A percentile compares a stretch with the other conserved stretches of the same genome.
phyloP scores from a whole-genome alignment of 2,329 filamentous ascomycete species.

The Lanzia echinophila region DNA sequence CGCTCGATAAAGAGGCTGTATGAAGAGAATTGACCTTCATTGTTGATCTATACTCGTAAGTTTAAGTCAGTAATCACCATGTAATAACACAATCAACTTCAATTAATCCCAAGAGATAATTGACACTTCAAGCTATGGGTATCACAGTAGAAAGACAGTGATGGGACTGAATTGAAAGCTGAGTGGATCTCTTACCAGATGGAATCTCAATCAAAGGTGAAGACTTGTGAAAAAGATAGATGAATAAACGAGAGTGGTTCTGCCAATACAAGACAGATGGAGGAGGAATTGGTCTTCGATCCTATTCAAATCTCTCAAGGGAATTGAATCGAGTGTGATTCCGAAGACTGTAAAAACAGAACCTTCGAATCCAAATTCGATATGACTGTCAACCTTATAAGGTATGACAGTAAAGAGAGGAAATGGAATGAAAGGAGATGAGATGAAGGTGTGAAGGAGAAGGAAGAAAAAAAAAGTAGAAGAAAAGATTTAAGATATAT shows the following conservation, averaged over 20 bases:
- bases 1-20: slow-evolving; percentile 15
- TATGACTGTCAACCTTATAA: too few species aligned
- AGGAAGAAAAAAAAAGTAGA: not conserved
- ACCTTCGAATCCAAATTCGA: too few species aligned
- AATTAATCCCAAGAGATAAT: not conserved
- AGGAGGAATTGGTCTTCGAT: not conserved
- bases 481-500: not conserved
- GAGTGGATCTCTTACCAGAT: too few species aligned
- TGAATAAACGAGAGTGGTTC: too few species aligned
- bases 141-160: too few species aligned
- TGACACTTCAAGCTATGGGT: not conserved
- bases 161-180: too few species aligned
- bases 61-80: not conserved
- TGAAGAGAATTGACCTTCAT: slow-evolving; percentile 20
- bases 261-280: too few species aligned
- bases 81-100: too few species aligned
- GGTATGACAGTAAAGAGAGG: not conserved
- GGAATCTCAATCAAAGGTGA: too few species aligned
- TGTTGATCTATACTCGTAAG: slow-evolving; percentile 15
- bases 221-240: not conserved
- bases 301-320: not conserved
- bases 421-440: not conserved
- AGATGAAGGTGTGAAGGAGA: not conserved
- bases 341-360: not conserved
- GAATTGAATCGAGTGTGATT: slow-evolving; percentile 2